Conservation (phyloP, 2,329 filamentous ascomycete species). For the Ramularia endophylla region DNA sequence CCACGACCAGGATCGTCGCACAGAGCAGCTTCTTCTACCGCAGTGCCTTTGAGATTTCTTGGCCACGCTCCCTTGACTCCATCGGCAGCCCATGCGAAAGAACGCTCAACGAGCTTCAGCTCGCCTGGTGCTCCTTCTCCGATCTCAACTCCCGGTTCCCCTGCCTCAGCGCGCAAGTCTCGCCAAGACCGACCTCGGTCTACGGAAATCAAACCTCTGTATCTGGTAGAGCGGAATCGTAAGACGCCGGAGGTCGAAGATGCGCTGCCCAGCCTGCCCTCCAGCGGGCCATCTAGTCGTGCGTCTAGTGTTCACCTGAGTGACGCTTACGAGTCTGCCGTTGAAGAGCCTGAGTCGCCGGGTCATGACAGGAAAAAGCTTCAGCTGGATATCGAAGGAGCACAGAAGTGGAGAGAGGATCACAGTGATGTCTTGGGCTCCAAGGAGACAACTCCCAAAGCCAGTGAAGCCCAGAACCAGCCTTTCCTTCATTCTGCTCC, state of each 20-base stretch:
- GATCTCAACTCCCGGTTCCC: constrained; percentile 13
- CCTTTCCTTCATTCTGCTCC: constrained; percentile 8
- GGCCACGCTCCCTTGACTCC: constrained; percentile 28
- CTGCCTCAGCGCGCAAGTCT: constrained; percentile 16
- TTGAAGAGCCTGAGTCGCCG: constrained; percentile 29
- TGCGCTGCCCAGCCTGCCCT: constrained; percentile 48
- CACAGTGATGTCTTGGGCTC: constrained; percentile 50
- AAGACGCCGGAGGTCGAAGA: constrained; percentile 41
- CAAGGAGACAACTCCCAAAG: constrained; percentile 63
- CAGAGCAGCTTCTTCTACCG: constrained; percentile 26
- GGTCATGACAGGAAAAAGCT: constrained; percentile 10
- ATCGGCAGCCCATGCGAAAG: constrained; percentile 11
- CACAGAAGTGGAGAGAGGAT: constrained; percentile 13
- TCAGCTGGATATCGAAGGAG: constrained; percentile 21
- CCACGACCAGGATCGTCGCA: constrained; percentile 12
- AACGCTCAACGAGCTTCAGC: constrained; percentile 29
- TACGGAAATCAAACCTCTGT: constrained; percentile 70
- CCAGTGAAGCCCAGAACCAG: constrained; percentile 41
- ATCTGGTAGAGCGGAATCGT: constrained; percentile 65
- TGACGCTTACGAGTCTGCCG: constrained; percentile 41
- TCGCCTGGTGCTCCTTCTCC: constrained; percentile 14
- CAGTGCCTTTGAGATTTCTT: constrained; percentile 32
- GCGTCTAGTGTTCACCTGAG: constrained; percentile 34
- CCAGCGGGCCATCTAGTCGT: constrained; percentile 39
- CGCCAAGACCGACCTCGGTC: constrained; percentile 21